A percentile compares a stretch with the other conserved stretches of the same genome.
Conservation (phyloP, 1,284 basidiomycete species). For the Cerrena zonata region DNA sequence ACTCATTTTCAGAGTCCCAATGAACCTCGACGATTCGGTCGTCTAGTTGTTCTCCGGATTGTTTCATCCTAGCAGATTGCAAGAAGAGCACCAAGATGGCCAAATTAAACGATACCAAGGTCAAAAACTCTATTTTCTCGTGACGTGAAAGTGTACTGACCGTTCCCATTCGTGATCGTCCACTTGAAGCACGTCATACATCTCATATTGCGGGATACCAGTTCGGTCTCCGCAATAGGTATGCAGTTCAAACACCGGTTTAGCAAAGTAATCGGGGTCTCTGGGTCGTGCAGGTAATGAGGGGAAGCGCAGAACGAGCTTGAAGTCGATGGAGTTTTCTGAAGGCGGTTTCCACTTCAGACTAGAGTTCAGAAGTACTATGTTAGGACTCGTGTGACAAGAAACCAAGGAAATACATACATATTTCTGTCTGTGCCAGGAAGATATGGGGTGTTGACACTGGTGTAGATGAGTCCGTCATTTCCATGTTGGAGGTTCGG, state of each 20-base stretch:
- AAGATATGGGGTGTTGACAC: conserved; percentile 78
- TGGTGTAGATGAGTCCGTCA: conserved; percentile 96
- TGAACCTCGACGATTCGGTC: conserved; percentile 91
- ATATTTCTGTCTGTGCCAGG: conserved; percentile 91
- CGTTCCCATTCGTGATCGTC: conserved; percentile 89
- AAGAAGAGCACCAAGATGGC: not conserved
- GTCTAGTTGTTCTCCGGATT: conserved; percentile 80
- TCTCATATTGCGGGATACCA: conserved; percentile 62
- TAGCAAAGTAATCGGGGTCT: conserved; percentile 75
- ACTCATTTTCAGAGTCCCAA: conserved; percentile 67
- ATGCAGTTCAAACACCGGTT: conserved; percentile 82
- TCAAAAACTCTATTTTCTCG: too few relatives aligned
- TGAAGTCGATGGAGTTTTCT: conserved; percentile 98
- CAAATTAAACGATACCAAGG: not conserved
- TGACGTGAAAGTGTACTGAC: conserved; percentile 43
- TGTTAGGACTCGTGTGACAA: not conserved
- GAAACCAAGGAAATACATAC: conserved; percentile 41
- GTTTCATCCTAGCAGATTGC: conserved; percentile 64
- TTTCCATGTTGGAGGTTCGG: conserved; percentile 88
- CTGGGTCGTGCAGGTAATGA: conserved; percentile 47
- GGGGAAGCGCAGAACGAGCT: conserved; percentile 88
- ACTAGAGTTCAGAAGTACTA: conserved; percentile 39
- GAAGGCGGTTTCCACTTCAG: conserved; percentile 99
- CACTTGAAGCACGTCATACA: conserved; percentile 83
- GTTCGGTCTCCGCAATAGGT: conserved; percentile 71